Evolutionary conservation across 1,284 basidiomycete species (phyloP).

Genomic region (Testicularia cyperi): DNA sequence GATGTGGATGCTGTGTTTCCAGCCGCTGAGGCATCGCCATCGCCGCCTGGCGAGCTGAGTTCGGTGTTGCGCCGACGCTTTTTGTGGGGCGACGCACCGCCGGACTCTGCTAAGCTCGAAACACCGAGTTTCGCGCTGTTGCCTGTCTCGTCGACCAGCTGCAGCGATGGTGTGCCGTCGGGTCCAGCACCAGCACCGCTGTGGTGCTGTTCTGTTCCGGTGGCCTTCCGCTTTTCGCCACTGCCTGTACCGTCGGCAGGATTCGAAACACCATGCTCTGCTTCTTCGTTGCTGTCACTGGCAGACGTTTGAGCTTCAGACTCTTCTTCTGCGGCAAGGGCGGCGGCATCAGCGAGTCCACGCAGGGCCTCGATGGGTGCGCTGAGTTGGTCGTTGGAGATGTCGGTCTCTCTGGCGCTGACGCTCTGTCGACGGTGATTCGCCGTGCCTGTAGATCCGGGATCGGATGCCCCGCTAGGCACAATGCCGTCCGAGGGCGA

Average conservation of each 20-base stretch:
- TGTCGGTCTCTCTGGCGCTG: conserved; percentile 13
- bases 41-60: conserved; percentile 2
- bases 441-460: background rate
- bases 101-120: background rate
- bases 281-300: background rate
- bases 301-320: conserved; percentile 2
- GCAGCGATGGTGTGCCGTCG: conserved; percentile 7
- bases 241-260: no score
- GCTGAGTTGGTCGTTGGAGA: conserved; percentile 59
- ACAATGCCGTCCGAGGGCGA: background rate
- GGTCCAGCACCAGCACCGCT: background rate
- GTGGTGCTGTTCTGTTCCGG: no score
- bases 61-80: conserved; percentile 12
- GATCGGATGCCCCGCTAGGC: background rate
- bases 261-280: background rate
- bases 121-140: conserved; percentile 5
- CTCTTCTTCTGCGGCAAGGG: conserved; percentile 71
- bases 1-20: background rate
- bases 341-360: conserved; percentile 86
- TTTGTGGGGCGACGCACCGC: conserved; percentile 10
- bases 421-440: background rate
- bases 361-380: conserved; percentile 90
- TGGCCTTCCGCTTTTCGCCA: conserved; percentile 1
- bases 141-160: conserved; percentile 17
- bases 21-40: background rate